phyloP scores from a whole-genome alignment of 129 eudicot species.

The Pittosporum tobira region DNA sequence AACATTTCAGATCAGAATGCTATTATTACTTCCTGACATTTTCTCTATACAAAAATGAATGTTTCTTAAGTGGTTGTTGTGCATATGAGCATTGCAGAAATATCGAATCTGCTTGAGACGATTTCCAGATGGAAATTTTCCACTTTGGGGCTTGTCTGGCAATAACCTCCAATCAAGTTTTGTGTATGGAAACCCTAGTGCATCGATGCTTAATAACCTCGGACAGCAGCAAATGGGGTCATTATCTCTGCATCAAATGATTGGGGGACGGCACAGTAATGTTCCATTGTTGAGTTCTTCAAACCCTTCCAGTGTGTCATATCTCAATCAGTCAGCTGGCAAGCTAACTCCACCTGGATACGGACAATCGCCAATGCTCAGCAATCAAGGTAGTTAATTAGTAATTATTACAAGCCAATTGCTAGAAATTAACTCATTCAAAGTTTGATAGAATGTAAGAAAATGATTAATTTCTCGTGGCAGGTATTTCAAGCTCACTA shows the following conservation, averaged over 20 bases:
- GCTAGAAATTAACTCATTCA: neutral
- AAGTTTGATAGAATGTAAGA: neutral
- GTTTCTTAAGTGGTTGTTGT: neutral
- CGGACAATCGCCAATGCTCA: neutral
- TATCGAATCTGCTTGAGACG: conserved; percentile 23
- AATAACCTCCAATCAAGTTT: neutral
- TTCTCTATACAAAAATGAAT: neutral
- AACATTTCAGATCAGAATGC: neutral
- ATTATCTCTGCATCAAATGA: no score
- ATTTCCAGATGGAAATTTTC: conserved; percentile 16
- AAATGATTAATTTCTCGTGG: neutral
- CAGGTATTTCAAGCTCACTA: neutral
- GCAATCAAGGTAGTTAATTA: neutral
- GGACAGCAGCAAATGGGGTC: neutral
- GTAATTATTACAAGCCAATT: neutral
- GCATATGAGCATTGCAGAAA: conserved; percentile 16
- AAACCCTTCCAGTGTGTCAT: neutral
- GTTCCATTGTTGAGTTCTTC: neutral
- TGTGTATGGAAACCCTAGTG: neutral
- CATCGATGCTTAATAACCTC: neutral
- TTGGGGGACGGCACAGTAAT: neutral
- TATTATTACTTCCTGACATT: neutral
- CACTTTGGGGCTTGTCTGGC: neutral
- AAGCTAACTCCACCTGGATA: neutral
- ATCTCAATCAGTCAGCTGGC: neutral